phyloP scores from a whole-genome alignment of 2,329 filamentous ascomycete genomes.

The Colletotrichum trifolii region DNA sequence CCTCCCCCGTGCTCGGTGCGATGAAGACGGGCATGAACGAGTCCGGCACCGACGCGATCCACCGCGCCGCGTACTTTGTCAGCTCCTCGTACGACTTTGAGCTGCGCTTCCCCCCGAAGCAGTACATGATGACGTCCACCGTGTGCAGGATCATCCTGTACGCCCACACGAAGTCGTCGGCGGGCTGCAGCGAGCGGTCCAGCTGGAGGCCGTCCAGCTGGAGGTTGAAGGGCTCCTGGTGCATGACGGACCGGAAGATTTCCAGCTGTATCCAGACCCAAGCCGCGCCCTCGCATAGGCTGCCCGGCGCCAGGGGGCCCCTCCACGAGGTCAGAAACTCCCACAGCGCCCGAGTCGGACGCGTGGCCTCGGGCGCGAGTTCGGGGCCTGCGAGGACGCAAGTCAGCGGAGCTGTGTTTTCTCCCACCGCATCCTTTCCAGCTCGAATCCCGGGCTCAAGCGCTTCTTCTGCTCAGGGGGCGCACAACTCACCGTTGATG shows the following conservation, averaged over 20 bases:
- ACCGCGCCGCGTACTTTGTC: conserved; percentile 37
- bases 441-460: no score
- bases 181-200: conserved; percentile 8
- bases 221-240: conserved; percentile 2
- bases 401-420: no score
- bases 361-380: no score
- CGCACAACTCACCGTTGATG: neutral
- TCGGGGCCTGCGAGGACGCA: no score
- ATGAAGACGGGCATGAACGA: conserved; percentile 42
- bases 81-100: conserved; percentile 38
- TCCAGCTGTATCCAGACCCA: conserved; percentile 12
- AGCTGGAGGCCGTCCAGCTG: neutral
- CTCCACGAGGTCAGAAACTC: conserved; percentile 2
- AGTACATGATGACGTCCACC: conserved; percentile 41
- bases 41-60: conserved; percentile 40
- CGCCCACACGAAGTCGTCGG: conserved; percentile 20
- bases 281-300: conserved; percentile 2
- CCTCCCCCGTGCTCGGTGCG: neutral
- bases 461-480: no score
- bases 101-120: conserved; percentile 39
- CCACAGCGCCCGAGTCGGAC: neutral
- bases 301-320: neutral
- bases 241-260: conserved; percentile 17
- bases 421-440: no score
- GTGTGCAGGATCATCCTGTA: conserved; percentile 41